A percentile compares a stretch with the other conserved stretches of the same genome.
Conservation (phyloP, 169 alveolate genomes). For the Cryptosporidium sp. region DNA sequence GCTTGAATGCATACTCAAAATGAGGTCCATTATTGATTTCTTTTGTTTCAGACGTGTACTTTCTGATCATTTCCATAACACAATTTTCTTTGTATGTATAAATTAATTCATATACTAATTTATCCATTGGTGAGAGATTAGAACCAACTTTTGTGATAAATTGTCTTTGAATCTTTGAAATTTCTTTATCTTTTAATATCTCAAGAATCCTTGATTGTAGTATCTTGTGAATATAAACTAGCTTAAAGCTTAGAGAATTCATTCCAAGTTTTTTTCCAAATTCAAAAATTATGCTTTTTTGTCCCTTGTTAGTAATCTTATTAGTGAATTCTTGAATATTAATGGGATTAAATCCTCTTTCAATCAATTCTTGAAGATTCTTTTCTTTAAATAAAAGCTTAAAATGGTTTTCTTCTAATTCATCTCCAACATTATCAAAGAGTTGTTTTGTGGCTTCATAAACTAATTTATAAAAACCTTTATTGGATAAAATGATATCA, state of each 20-base stretch:
- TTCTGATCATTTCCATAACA: constrained; percentile 30
- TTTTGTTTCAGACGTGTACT: background rate
- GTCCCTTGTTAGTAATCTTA: constrained; percentile 5
- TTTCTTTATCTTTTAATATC: background rate
- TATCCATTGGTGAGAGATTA: constrained; percentile 20
- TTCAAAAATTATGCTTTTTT: background rate
- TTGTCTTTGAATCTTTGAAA: constrained; percentile 1
- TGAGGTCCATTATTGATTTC: background rate
- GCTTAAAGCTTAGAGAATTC: constrained; percentile 25
- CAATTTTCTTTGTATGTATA: constrained; percentile 41
- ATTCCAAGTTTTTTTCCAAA: constrained; percentile 60
- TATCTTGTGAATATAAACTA: background rate
- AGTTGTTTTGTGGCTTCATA: background rate
- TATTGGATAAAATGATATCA: background rate
- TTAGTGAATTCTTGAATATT: background rate
- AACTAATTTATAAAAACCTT: constrained; percentile 33
- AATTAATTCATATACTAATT: constrained; percentile 13
- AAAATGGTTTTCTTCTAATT: constrained; percentile 11
- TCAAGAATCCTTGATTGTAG: background rate
- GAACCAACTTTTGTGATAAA: constrained; percentile 5
- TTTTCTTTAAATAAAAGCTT: constrained; percentile 4
- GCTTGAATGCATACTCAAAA: constrained; percentile 14
- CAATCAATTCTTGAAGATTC: background rate
- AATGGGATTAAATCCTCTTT: constrained; percentile 45
- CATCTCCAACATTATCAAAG: background rate